Evolutionary conservation across 2,329 filamentous ascomycete genomes (phyloP).

Genomic region (Neofusicoccum cordaticola): DNA sequence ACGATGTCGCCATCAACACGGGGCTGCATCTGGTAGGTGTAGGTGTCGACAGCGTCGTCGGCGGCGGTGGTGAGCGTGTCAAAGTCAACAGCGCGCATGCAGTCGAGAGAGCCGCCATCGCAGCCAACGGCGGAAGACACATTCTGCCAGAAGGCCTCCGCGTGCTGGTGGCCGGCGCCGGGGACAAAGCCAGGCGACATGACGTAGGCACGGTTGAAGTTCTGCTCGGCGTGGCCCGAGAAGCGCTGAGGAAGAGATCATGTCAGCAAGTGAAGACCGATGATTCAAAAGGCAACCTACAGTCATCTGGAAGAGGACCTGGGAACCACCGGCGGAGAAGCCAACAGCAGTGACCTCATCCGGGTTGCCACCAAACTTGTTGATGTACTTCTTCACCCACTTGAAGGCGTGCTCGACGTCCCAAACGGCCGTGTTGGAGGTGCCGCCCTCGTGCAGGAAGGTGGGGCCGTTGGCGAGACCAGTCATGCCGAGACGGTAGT

Average conservation of each 20-base stretch:
- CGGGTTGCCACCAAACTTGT: constrained; percentile 47
- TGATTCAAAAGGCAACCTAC: constrained; percentile 10
- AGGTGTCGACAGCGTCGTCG: constrained; percentile 24
- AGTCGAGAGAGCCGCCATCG: constrained; percentile 27
- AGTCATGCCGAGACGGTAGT: constrained; percentile 38
- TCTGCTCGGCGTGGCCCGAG: constrained; percentile 31
- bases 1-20: constrained; percentile 38
- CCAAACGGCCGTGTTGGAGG: constrained; percentile 44
- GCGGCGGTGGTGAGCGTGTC: constrained; percentile 29
- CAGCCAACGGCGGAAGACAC: constrained; percentile 33
- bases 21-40: constrained; percentile 37
- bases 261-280: not conserved
- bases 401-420: constrained; percentile 45
- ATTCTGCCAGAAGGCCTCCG: constrained; percentile 33
- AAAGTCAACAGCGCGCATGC: constrained; percentile 32
- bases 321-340: constrained; percentile 19
- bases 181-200: constrained; percentile 32
- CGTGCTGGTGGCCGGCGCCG: constrained; percentile 36
- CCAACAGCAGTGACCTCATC: constrained; percentile 50
- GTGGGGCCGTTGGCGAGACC: constrained; percentile 48
- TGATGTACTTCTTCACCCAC: constrained; percentile 51
- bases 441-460: constrained; percentile 40
- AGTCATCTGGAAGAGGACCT: constrained; percentile 29
- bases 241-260: constrained; percentile 23
- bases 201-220: constrained; percentile 30